phyloP scores from a whole-genome alignment of 2,329 filamentous ascomycete genomes.

The Paramyrothecium roridum region DNA sequence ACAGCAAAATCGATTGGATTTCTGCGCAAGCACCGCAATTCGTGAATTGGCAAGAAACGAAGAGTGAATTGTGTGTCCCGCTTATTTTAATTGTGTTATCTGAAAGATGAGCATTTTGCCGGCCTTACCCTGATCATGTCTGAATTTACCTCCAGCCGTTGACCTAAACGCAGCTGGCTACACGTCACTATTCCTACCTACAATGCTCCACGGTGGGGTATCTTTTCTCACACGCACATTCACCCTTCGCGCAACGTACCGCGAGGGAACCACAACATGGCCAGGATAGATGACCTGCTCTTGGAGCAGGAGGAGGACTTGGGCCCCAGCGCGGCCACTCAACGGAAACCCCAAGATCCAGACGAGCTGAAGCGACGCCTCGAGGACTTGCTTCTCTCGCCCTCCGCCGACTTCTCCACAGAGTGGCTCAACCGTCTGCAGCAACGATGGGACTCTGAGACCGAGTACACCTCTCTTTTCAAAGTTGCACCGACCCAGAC shows the following conservation, averaged over 20 bases:
- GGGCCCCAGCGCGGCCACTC: constrained; percentile 4
- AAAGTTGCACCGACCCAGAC: constrained; percentile 87
- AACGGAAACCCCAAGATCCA: constrained; percentile 36
- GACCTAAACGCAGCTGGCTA: background rate
- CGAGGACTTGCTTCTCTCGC: constrained; percentile 74
- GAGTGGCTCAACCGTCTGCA: constrained; percentile 89
- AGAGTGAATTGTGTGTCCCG: too few species aligned
- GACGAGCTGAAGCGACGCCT: constrained; percentile 67
- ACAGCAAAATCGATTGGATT: too few species aligned
- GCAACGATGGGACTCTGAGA: constrained; percentile 80
- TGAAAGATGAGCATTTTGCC: constrained; percentile 1
- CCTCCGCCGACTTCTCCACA: constrained; percentile 73
- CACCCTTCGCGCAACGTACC: background rate
- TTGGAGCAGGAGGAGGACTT: constrained; percentile 18
- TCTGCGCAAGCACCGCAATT: too few species aligned
- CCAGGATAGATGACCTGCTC: constrained; percentile 32
- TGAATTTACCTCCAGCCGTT: constrained; percentile 1
- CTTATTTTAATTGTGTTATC: too few species aligned
- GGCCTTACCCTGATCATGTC: background rate
- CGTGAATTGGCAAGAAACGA: too few species aligned
- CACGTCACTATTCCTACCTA: background rate
- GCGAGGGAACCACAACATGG: constrained; percentile 18
- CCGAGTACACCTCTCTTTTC: constrained; percentile 81
- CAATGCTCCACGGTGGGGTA: background rate
- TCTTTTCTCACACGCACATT: background rate